Conservation (phyloP, 2,329 filamentous ascomycete genomes). For the Emericellopsis cladophorae region DNA sequence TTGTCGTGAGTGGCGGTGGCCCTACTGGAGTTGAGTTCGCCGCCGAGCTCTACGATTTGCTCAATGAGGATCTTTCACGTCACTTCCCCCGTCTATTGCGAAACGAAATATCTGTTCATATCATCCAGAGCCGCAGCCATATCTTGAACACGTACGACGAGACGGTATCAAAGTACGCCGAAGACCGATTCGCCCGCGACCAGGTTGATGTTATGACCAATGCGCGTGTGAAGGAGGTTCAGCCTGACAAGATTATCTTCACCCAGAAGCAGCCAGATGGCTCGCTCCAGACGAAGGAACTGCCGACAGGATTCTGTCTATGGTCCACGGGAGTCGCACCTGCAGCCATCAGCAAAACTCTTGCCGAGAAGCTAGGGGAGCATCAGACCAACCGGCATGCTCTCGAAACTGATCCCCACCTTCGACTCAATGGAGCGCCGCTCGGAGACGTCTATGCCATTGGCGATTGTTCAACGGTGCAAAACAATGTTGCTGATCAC, state of each 20-base stretch:
- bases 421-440: constrained; percentile 78
- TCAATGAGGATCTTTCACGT: constrained; percentile 82
- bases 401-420: constrained; percentile 86
- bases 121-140: constrained; percentile 88
- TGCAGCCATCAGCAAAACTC: constrained; percentile 62
- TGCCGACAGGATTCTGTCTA: constrained; percentile 90
- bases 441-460: constrained; percentile 93
- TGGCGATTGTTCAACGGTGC: constrained; percentile 90
- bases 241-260: constrained; percentile 74
- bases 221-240: constrained; percentile 82
- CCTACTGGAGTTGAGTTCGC: constrained; percentile 97
- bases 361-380: constrained; percentile 65
- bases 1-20: constrained; percentile 90
- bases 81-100: constrained; percentile 83
- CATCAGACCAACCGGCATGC: constrained; percentile 80
- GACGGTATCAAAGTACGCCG: constrained; percentile 81
- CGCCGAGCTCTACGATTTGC: constrained; percentile 86
- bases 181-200: constrained; percentile 82
- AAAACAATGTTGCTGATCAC: constrained; percentile 92
- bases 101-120: constrained; percentile 94
- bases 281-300: constrained; percentile 70
- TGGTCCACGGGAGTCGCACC: constrained; percentile 96
- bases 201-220: constrained; percentile 88
- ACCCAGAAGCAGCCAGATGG: constrained; percentile 68
- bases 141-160: constrained; percentile 99